Base-by-base conservation (phyloP, 2,329 filamentous ascomycete species). In the Colletotrichum somersetense region DNA sequence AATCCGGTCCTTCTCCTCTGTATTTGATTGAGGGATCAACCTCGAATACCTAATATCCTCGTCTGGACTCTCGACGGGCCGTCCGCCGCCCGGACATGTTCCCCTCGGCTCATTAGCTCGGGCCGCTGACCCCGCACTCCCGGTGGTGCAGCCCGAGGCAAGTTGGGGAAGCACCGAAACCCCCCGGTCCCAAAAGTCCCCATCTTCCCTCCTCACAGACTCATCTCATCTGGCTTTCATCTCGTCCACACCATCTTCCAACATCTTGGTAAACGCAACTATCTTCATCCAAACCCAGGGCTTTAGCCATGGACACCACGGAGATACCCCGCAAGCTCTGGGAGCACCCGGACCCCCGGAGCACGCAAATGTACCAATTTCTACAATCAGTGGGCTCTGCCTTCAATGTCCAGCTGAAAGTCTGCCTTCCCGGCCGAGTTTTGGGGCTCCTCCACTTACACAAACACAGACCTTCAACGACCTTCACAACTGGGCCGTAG, bases 401-500 rank as follows among this genome's bases (percentile, higher is more conserved):
- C 61, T 82, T 89, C 68, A 83, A 83, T 5, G 79, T 91, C 5
- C 80, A 85, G 20, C 83, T 96, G 73, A 83, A 89, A 81, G 91
- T 72, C 10, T 78, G 8, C 20, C 48, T 44, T 44, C 16, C 30
- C 2, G 0, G 3, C 4, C 44, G 10, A 40, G 33, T 14, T 20
- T 4, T 2, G 23, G 14, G 14, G 26, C 16, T 30, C 58, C 11
- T 50, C 40, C 16, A 62, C 72, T 66, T 67, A 75, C 59, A 67
- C 1, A 10, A 35, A 33, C 33, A 5, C 75, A 93, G 87, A 90
- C 86, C 3, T 96, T 92, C 79, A 81, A 88, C 64, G 91, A 94
- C 20, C 84, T 97, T 8, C 91, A 95, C 78, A 80, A 86, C 68
- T 96, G 89, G 85, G 94, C 93, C 33, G 85, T 91, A 72, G 80